phyloP scores from a whole-genome alignment of 2,329 filamentous ascomycete genomes.

The Trichoderma sp. region DNA sequence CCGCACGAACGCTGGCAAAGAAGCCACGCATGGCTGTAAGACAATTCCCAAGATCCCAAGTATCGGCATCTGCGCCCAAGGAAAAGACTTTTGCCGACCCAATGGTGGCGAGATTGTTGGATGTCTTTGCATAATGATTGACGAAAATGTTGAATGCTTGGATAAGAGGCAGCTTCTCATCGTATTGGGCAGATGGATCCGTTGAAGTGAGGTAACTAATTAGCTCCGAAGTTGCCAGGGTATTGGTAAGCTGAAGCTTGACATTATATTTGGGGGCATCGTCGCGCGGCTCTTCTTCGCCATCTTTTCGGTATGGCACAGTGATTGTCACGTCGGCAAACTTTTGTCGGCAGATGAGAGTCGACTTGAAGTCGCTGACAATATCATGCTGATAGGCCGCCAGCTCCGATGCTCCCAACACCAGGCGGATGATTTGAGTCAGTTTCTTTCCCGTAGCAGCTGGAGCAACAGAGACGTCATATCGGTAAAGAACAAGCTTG shows the following conservation, averaged over 20 bases:
- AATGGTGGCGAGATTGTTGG: conserved; percentile 34
- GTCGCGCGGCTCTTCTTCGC: conserved; percentile 36
- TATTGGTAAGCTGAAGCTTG: conserved; percentile 34
- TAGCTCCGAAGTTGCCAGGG: conserved; percentile 35
- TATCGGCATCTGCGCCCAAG: conserved; percentile 17
- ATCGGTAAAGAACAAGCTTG: conserved; percentile 29
- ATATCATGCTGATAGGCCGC: conserved; percentile 30
- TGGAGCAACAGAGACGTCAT: conserved; percentile 26
- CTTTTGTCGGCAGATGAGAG: conserved; percentile 37
- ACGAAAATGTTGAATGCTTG: conserved; percentile 34
- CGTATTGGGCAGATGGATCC: conserved; percentile 30
- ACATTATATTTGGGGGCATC: conserved; percentile 33
- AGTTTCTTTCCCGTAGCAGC: conserved; percentile 26
- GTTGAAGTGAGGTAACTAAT: conserved; percentile 38
- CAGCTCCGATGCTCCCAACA: conserved; percentile 35
- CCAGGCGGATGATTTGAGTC: conserved; percentile 30
- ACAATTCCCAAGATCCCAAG: conserved; percentile 35
- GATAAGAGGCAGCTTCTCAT: conserved; percentile 35
- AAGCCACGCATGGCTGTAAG: conserved; percentile 40
- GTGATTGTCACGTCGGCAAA: conserved; percentile 30
- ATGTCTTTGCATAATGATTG: conserved; percentile 42
- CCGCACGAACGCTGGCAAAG: conserved; percentile 31
- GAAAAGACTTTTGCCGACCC: conserved; percentile 40
- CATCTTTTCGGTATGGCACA: conserved; percentile 38
- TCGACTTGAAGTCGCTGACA: conserved; percentile 43